Conservation (phyloP, 352 stramenopile genomes). For the Phytophthora tubulina region DNA sequence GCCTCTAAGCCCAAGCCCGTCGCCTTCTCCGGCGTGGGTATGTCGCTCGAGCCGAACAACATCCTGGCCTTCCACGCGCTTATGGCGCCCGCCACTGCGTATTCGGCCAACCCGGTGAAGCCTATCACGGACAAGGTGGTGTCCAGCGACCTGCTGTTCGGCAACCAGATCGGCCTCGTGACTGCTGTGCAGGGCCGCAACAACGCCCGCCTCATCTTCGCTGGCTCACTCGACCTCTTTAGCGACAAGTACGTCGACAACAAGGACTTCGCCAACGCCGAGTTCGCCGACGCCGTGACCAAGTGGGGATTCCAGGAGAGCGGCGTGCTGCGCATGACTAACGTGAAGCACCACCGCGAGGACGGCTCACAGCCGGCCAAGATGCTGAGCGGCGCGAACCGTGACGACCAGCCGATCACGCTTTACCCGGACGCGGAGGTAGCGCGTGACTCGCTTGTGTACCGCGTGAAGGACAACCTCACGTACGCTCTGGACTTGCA, state of each 20-base stretch:
- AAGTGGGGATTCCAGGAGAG: slow-evolving; percentile 91
- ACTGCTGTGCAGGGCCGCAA: slow-evolving; percentile 91
- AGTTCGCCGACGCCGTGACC: slow-evolving; percentile 74
- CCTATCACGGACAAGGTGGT: slow-evolving; percentile 68
- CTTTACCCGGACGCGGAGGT: slow-evolving; percentile 91
- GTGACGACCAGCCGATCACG: slow-evolving; percentile 89
- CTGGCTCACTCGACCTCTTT: slow-evolving; percentile 90
- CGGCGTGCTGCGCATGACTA: slow-evolving; percentile 89
- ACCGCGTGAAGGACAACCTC: slow-evolving; percentile 95
- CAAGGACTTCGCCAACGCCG: slow-evolving; percentile 71
- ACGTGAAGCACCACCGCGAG: slow-evolving; percentile 87
- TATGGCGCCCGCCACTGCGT: slow-evolving; percentile 78
- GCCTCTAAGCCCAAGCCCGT: slow-evolving; percentile 73
- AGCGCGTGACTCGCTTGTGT: slow-evolving; percentile 92
- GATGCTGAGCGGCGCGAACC: slow-evolving; percentile 91
- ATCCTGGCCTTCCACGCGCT: slow-evolving; percentile 87
- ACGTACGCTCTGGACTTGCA: slow-evolving; percentile 93
- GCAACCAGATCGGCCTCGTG: slow-evolving; percentile 83
- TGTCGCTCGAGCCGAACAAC: slow-evolving; percentile 86
- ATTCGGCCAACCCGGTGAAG: slow-evolving; percentile 86
- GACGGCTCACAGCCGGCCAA: slow-evolving; percentile 87
- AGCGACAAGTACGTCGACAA: slow-evolving; percentile 86
- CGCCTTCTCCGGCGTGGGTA: slow-evolving; percentile 83
- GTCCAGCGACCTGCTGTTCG: slow-evolving; percentile 72
- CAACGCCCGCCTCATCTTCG: slow-evolving; percentile 91